These are phyloP conservation scores for Lineolata rhizophorae DNA, from an alignment of 495 filamentous ascomycete species.

Conservation along the genomic window DNA sequence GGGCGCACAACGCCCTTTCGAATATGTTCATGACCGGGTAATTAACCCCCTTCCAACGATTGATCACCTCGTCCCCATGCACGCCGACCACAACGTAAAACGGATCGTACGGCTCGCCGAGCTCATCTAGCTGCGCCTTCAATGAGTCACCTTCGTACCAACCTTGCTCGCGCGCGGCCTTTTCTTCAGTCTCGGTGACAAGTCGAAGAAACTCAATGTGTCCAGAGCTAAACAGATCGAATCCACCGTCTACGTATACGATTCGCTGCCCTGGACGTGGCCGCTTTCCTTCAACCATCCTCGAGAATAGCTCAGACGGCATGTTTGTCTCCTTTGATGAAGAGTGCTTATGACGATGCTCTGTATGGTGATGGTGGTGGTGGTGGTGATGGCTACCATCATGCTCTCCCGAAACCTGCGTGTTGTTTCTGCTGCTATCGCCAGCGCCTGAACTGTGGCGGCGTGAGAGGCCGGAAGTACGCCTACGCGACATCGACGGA, in stretches of 20 bases:
- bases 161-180: constrained; percentile 35
- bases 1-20: constrained; percentile 82
- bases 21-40: constrained; percentile 99
- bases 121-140: constrained; percentile 34
- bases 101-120: constrained; percentile 49
- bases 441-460: not conserved
- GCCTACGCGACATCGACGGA: not conserved
- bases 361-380: too few species aligned
- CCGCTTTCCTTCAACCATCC: constrained; percentile 39
- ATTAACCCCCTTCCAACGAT: constrained; percentile 87
- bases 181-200: constrained; percentile 49
- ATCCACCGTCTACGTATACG: constrained; percentile 90
- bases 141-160: constrained; percentile 49
- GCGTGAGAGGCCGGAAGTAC: not conserved
- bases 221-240: constrained; percentile 89
- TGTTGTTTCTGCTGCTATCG: not conserved
- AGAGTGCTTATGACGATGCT: too few species aligned
- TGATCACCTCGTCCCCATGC: constrained; percentile 86
- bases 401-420: not conserved
- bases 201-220: constrained; percentile 83
- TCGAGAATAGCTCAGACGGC: constrained; percentile 2
- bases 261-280: constrained; percentile 60
- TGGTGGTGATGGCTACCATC: not conserved
- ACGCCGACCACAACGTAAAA: constrained; percentile 78
- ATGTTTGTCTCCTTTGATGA: too few species aligned